These are phyloP conservation scores for Lecanicillium sp. DNA, from an alignment of 2,329 filamentous ascomycete species.

Conservation along the genomic window DNA sequence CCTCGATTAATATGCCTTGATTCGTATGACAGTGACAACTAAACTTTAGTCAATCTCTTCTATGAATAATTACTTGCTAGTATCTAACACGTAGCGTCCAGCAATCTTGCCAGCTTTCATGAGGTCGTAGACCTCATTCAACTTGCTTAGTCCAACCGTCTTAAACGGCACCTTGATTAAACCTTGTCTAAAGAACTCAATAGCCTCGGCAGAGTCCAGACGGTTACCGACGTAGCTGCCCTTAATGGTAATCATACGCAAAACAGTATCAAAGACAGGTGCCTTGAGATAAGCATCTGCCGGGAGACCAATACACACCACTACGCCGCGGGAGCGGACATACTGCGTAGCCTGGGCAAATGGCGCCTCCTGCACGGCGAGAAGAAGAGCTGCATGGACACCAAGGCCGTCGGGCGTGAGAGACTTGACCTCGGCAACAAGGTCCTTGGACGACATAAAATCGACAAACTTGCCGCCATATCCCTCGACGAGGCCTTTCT, in stretches of 20 bases:
- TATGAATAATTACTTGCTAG: conserved; percentile 42
- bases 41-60: no score
- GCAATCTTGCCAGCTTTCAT: conserved; percentile 64
- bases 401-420: conserved; percentile 55
- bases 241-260: conserved; percentile 86
- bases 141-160: conserved; percentile 70
- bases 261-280: conserved; percentile 52
- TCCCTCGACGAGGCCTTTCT: conserved; percentile 59
- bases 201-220: conserved; percentile 76
- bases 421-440: conserved; percentile 24
- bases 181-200: conserved; percentile 82
- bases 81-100: conserved; percentile 76
- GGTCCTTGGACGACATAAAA: conserved; percentile 65
- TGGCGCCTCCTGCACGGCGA: no score
- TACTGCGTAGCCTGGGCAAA: conserved; percentile 43
- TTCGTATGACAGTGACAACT: no score
- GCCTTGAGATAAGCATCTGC: conserved; percentile 60
- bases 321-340: conserved; percentile 71
- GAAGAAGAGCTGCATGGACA: conserved; percentile 75
- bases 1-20: no score
- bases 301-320: conserved; percentile 86
- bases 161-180: conserved; percentile 85
- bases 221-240: conserved; percentile 92
- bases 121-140: conserved; percentile 72
- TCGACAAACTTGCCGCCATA: conserved; percentile 78